Evolutionary conservation across 768 basidiomycete genomes (phyloP), one percentile per base, ranked within the genome.

Genomic region (Piloderma croceum): DNA sequence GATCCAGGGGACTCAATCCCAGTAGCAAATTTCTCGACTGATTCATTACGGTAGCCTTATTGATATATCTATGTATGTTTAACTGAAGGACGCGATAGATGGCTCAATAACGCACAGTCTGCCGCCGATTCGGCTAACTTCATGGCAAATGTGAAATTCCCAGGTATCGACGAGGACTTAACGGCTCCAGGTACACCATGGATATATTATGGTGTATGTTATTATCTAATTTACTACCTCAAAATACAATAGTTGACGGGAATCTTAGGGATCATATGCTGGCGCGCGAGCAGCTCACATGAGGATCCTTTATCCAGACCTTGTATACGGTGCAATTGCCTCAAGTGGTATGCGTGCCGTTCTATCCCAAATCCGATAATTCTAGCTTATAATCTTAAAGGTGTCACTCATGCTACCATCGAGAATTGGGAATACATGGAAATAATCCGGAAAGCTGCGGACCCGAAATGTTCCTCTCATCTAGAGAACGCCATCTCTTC

Each of bases 281-380:
- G 93, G 93, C 44, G 93, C 92, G 6, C 81, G 92, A 10, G 83
- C 91, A 0, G 93, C 93, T 0, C 89, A 94, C 53, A 90, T 94
- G 84, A 79, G 76, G 40, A 65, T 89, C 23, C 70, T 92, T 19
- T 92, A 90, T 53, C 90, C 91, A 0, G 79, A 91, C 23, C 68
- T 93, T n/a, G 84, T 90, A 4, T 91, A 73, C 59, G 92, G 90
- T 17, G 82, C 88, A 2, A 91, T 96, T 41, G 89, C 91, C 2
- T 88, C 84, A 12, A 89, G 86, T 43, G 90, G 86, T 81, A 47
- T 5, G 75, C 7, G 36, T 45, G 42, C 12, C 29, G 11, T 47
- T 32, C 34, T 7, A 20, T 20, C 49, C 20, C 29, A 11, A 21
- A 17, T 38, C 20, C 31, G 20, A 15, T 15, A 42, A 27, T 31